phyloP scores from a whole-genome alignment of 2,329 filamentous ascomycete genomes.

The Talaromyces funiculosus region DNA sequence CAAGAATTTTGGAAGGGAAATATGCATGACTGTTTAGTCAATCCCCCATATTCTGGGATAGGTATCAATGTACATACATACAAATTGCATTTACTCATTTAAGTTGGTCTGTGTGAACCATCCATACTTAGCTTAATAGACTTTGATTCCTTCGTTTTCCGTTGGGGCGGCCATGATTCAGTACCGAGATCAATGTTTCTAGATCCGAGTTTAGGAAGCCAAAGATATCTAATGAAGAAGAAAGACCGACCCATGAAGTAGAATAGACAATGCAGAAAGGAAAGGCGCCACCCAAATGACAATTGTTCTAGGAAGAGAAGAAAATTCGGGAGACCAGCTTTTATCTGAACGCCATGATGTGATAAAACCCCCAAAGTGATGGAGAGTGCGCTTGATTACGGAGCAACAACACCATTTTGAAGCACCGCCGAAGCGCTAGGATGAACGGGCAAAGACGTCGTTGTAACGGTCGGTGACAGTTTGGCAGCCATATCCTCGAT shows the following conservation, averaged over 20 bases:
- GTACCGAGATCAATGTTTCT: not conserved
- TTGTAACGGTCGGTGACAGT: conserved; percentile 15
- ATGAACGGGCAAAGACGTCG: conserved; percentile 1
- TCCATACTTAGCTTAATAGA: not conserved
- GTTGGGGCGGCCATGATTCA: not conserved
- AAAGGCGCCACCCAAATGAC: not conserved
- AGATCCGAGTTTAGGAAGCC: not conserved
- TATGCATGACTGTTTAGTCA: not conserved
- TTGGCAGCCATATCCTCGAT: conserved; percentile 21
- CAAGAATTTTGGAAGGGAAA: not conserved
- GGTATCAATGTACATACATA: not conserved
- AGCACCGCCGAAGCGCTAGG: not conserved
- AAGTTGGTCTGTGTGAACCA: not conserved
- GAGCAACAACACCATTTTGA: not conserved
- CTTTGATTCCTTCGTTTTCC: not conserved
- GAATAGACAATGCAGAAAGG: not conserved
- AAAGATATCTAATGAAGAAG: no score
- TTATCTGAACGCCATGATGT: not conserved
- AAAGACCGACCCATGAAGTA: not conserved
- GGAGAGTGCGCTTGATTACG: not conserved
- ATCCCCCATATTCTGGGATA: not conserved
- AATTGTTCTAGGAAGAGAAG: not conserved
- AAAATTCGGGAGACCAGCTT: not conserved
- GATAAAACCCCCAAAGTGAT: not conserved
- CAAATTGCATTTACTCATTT: not conserved